Base-by-base conservation (phyloP, 192 early-diverging fungal species). In the Geosiphon pyriformis region DNA sequence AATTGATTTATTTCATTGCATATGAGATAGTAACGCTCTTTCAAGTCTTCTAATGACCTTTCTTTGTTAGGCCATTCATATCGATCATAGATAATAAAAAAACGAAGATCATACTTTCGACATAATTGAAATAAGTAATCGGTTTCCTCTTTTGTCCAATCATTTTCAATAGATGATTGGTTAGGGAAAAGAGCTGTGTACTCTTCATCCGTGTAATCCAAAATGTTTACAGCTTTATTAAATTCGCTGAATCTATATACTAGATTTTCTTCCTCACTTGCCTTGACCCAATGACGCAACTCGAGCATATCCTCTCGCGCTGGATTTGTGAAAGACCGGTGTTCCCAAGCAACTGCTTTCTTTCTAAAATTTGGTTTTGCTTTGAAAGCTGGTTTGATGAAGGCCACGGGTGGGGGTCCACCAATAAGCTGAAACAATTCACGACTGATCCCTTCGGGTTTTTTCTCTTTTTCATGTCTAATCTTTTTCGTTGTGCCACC, bases 131-230 rank as follows among this genome's bases (percentile, higher is more conserved):
- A 82, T 32, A 98, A 73, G 32, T 95, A 88, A 73, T 88, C 88
- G 0, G 95, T 98, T 54, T 98, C 95, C 26, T 82, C 87, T 31
- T 82, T 81, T 6, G 87, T 85, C 95, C 95, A 98, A 27, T 82
- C 82, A 10, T 84, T 68, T 49, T 88, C 88, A 75, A 78, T 46
- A 55, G 1, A 2, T 10, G 37, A 42, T 42, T 42, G 15, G 15
- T 15, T 42, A 42, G 52, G 4, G 7, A 54, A 8, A 7, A 54
- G 52, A 54, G 81, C 73, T n/a, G 81, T 72, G 68, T 97, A 97
- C 61, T 97, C 94, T 31, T 87, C 88, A n/a, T 90, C 84, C 0
- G 88, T 89, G 69, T 92, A 95, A 17, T 83, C 64, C 10, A 80
- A 78, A 0, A 94, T 68, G 22, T 87, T 78, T 57, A 92, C 79